phyloP scores from a whole-genome alignment of 1,139 yeast genomes.

The Saccharomyces uvarum region DNA sequence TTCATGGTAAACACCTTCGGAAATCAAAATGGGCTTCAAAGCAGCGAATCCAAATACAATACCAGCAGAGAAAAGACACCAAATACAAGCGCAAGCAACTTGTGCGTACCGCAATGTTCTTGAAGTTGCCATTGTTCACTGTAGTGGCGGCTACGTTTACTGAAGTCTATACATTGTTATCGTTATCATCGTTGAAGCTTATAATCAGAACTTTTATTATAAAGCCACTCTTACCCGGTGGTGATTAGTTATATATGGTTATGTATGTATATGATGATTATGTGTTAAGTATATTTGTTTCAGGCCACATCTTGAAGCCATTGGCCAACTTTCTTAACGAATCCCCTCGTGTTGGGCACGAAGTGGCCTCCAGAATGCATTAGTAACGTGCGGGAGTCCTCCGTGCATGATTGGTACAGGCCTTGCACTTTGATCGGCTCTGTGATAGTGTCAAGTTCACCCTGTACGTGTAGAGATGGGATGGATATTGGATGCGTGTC shows the following conservation, averaged over 20 bases:
- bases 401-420: constrained; percentile 48
- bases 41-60: constrained; percentile 95
- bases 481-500: constrained; percentile 38
- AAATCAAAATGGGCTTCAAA: constrained; percentile 68
- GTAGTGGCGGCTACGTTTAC: background rate
- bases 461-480: constrained; percentile 69
- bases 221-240: background rate
- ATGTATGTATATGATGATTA: background rate
- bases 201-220: background rate
- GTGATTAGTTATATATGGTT: background rate
- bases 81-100: constrained; percentile 60
- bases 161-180: background rate
- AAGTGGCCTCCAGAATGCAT: constrained; percentile 84
- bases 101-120: constrained; percentile 31
- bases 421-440: constrained; percentile 60
- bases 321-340: constrained; percentile 48
- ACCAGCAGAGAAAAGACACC: constrained; percentile 91
- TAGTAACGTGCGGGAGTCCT: constrained; percentile 41
- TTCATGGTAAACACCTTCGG: constrained; percentile 67
- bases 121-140: background rate
- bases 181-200: background rate
- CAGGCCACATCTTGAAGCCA: constrained; percentile 38
- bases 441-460: constrained; percentile 84
- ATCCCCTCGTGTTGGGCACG: constrained; percentile 64
- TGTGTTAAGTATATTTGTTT: background rate